Percentiles rank a stretch among this genome's conserved stretches.
Evolutionary conservation across 192 early-diverging fungal species (phyloP).

Genomic region (Coemansia sp.): DNA sequence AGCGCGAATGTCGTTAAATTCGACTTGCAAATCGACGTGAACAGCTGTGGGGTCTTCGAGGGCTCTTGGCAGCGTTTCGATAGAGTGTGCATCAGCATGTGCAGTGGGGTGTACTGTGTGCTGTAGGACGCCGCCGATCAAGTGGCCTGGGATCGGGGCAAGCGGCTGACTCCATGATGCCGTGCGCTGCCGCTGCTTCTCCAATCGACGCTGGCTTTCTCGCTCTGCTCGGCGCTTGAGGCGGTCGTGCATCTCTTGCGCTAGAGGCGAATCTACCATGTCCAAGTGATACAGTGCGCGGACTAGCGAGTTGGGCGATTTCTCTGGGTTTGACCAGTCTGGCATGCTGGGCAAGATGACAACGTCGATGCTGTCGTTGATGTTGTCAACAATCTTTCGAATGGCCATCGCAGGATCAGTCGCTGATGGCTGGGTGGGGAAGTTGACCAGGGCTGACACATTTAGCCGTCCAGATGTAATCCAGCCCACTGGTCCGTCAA

Average conservation of each 20-base stretch:
- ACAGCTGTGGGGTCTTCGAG: constrained; percentile 34
- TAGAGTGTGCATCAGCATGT: neutral
- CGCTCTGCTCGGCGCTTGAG: constrained; percentile 42
- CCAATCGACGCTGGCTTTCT: constrained; percentile 46
- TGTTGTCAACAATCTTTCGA: constrained; percentile 68
- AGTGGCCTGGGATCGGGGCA: constrained; percentile 33
- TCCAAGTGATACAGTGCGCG: constrained; percentile 44
- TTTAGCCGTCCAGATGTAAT: constrained; percentile 90
- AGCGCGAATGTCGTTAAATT: constrained; percentile 90
- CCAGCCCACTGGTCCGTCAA: constrained; percentile 91
- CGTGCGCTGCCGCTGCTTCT: constrained; percentile 50
- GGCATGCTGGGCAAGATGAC: constrained; percentile 54
- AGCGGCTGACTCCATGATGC: constrained; percentile 52
- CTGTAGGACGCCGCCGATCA: constrained; percentile 17
- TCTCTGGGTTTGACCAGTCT: constrained; percentile 52
- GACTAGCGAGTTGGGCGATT: constrained; percentile 44
- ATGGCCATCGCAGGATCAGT: constrained; percentile 57
- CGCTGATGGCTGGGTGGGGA: constrained; percentile 60
- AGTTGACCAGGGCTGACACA: constrained; percentile 70
- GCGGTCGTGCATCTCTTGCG: constrained; percentile 41
- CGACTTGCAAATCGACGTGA: constrained; percentile 78
- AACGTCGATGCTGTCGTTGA: constrained; percentile 72
- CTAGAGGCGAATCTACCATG: constrained; percentile 49
- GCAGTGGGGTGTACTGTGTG: neutral
- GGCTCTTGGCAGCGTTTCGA: neutral